Evolutionary conservation across 2,329 filamentous ascomycete species (phyloP).

Genomic region (Alternaria sp.): DNA sequence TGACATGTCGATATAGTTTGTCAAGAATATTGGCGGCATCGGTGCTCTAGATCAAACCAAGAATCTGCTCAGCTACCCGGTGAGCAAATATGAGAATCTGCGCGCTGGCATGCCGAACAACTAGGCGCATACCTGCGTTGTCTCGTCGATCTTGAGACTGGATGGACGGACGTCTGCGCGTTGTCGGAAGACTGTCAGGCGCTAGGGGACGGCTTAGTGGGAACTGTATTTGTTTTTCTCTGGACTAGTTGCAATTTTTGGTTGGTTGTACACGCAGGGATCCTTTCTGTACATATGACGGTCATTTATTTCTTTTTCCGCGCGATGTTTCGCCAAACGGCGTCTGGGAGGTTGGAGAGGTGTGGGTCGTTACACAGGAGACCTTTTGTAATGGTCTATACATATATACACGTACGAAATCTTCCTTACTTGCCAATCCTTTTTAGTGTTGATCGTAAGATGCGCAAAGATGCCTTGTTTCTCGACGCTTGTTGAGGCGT

Average conservation of each 20-base stretch:
- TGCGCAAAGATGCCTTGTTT: background rate
- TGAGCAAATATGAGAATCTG: conserved; percentile 74
- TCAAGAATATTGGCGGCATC: conserved; percentile 64
- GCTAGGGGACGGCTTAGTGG: background rate
- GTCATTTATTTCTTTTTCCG: background rate
- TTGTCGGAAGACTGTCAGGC: background rate
- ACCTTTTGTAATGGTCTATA: background rate
- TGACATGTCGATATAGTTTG: conserved; percentile 39
- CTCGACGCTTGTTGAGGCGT: background rate
- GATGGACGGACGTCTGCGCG: too few relatives aligned
- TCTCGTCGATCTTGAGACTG: background rate
- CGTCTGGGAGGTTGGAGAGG: background rate
- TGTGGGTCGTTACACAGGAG: background rate
- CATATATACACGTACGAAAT: background rate
- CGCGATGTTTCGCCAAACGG: background rate
- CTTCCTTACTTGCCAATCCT: background rate
- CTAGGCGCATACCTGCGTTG: background rate
- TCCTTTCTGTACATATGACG: background rate
- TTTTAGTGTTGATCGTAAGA: background rate
- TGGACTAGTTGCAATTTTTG: background rate
- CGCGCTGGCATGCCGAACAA: conserved; percentile 28
- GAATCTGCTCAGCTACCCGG: conserved; percentile 69
- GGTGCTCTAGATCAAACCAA: conserved; percentile 57
- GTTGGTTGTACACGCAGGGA: background rate
- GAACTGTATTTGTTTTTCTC: background rate